Evolutionary conservation across 495 filamentous ascomycete species (phyloP), one percentile per base, ranked within the genome.

Genomic region (Annulohypoxylon bovei): DNA sequence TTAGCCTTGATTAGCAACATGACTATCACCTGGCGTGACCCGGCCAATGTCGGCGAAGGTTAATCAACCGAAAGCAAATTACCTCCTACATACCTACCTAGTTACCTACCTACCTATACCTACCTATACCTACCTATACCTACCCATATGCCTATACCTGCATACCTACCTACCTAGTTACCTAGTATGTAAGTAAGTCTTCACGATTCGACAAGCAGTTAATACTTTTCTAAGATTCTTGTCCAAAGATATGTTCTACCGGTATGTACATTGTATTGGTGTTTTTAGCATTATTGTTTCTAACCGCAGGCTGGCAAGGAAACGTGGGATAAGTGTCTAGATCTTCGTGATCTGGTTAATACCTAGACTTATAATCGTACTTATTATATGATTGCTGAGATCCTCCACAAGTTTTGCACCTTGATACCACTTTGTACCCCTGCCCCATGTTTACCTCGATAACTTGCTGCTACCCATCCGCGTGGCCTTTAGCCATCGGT

Each of bases 271-370:
- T 33, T 9, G 5, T 6, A 8, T 50, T 30, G 30, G 46, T 30
- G 3, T 28, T 7, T 12, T 32, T n/a, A 30, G 4, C 14, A 16
- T 16, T 46, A 16, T 39, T 30, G 32, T 32, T n/a, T 60, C 16
- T 18, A 25, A 23, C 33, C 14, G 52, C 32, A 18, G 37, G 35
- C 20, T 58, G 25, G 53, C 23, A 44, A 28, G 28, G 25, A 25
- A 63, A 57, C 50, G 59, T 52, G 42, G 59, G 37, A 50, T 44
- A 40, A 30, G n/a, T 46, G 49, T 52, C 55, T 47, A 33, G 65
- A 72, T 72, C 65, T 68, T 58, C 54, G 67, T 72, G 69, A 72
- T 72, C 69, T 72, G 69, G 68, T 68, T 50, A 39, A 37, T 37
- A 68, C n/a, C n/a, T 46, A 58, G 53, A 33, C 39, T 65, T 65